Conservation (phyloP, 495 filamentous ascomycete species). For the Zalerion maritima region DNA sequence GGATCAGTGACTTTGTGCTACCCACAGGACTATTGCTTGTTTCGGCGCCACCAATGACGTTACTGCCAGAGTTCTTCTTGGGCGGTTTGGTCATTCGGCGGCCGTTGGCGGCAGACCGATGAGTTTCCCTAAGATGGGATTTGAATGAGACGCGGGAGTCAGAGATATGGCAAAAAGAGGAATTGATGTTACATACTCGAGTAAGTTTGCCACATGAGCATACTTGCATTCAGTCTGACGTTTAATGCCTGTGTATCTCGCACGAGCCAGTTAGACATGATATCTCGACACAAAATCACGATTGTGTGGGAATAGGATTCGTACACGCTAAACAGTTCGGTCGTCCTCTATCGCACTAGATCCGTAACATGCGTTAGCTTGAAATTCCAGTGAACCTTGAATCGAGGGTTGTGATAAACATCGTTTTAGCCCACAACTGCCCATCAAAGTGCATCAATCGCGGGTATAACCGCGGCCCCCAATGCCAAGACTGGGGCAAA, state of each 20-base stretch:
- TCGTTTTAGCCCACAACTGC: no score
- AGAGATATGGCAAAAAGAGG: not conserved
- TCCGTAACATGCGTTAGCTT: no score
- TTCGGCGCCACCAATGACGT: constrained; percentile 2
- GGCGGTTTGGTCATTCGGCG: constrained; percentile 44
- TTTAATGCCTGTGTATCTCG: constrained; percentile 39
- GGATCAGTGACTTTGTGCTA: constrained; percentile 20
- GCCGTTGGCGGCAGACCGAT: constrained; percentile 30
- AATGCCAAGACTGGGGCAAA: no score
- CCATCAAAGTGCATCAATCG: no score
- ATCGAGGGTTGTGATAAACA: no score
- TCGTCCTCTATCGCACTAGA: constrained; percentile 41
- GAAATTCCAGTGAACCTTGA: no score
- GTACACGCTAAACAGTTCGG: constrained; percentile 54
- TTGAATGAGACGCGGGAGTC: constrained; percentile 2
- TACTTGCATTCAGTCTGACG: constrained; percentile 55
- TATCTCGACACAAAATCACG: not conserved
- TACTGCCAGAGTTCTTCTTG: constrained; percentile 24
- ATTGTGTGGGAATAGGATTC: constrained; percentile 10
- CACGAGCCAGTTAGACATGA: constrained; percentile 2
- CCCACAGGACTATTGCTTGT: constrained; percentile 4
- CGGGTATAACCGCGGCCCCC: no score
- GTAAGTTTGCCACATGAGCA: constrained; percentile 50
- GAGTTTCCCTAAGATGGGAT: constrained; percentile 28
- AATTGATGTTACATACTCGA: constrained; percentile 36